A percentile compares a stretch with the other conserved stretches of the same genome.
These are phyloP conservation scores for Chenopodium quinoa DNA, from an alignment of 148 eudicot species.

Conservation along the genomic window DNA sequence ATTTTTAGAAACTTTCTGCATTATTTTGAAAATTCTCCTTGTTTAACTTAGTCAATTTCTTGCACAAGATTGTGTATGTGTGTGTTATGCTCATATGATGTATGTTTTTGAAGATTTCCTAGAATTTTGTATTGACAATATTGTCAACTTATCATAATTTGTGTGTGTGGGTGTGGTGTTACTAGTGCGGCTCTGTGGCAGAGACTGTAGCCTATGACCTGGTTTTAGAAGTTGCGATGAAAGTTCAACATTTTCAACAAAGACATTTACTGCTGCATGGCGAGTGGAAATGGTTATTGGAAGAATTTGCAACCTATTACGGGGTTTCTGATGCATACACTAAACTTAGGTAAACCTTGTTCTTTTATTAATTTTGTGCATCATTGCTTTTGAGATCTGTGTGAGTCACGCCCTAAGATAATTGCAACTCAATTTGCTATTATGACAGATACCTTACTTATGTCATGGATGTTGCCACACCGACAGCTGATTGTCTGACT, in stretches of 20 bases:
- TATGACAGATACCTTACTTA: slow-evolving; percentile 80
- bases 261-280: slow-evolving; percentile 75
- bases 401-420: background rate
- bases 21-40: background rate
- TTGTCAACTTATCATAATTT: background rate
- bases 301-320: slow-evolving; percentile 81
- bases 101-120: background rate
- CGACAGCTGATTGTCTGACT: slow-evolving; percentile 91
- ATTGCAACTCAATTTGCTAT: slow-evolving; percentile 2
- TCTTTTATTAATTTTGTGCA: background rate
- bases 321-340: slow-evolving; percentile 96
- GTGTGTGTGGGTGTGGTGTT: slow-evolving; percentile 22
- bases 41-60: background rate
- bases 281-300: slow-evolving; percentile 87
- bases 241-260: slow-evolving; percentile 85
- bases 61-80: background rate
- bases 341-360: slow-evolving; percentile 57
- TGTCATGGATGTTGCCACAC: slow-evolving; percentile 95
- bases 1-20: background rate
- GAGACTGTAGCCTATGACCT: slow-evolving; percentile 95
- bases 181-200: slow-evolving; percentile 84
- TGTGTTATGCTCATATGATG: background rate
- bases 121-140: too few species aligned
- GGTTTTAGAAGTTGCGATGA: slow-evolving; percentile 92
- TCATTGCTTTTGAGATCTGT: background rate